These are phyloP conservation scores for Ligustrum vulgare DNA, from an alignment of 257 asterid genomes.

Conservation along the genomic window DNA sequence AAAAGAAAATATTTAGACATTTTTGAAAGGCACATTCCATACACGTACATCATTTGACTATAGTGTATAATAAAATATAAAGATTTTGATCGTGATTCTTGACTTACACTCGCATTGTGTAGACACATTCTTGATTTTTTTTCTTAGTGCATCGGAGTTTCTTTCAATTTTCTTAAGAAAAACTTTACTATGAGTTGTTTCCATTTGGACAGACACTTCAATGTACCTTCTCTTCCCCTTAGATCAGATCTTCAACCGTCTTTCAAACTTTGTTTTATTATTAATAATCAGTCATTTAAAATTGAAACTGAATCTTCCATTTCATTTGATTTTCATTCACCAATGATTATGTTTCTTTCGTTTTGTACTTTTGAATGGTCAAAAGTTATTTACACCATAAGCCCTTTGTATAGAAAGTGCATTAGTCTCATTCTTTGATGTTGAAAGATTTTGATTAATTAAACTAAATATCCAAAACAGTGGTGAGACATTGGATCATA, in stretches of 20 bases:
- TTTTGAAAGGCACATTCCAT: no score
- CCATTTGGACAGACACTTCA: conserved; percentile 23
- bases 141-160: background rate
- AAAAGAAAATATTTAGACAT: no score
- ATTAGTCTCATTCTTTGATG: conserved; percentile 23
- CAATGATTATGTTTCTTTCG: conserved; percentile 29
- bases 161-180: conserved; percentile 7
- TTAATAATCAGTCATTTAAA: conserved; percentile 10
- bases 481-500: background rate
- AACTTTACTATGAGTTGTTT: conserved; percentile 24
- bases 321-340: conserved; percentile 22
- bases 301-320: conserved; percentile 5
- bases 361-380: conserved; percentile 48
- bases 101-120: no score
- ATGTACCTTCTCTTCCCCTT: no score
- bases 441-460: conserved; percentile 30
- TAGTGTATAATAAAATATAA: no score
- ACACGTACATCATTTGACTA: no score
- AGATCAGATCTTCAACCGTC: background rate
- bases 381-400: conserved; percentile 43
- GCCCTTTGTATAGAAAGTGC: conserved; percentile 34
- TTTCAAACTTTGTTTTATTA: conserved; percentile 3
- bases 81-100: no score
- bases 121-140: no score
- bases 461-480: background rate